Base-by-base conservation (phyloP, 352 stramenopile species). In the Phytophthora litchii region DNA sequence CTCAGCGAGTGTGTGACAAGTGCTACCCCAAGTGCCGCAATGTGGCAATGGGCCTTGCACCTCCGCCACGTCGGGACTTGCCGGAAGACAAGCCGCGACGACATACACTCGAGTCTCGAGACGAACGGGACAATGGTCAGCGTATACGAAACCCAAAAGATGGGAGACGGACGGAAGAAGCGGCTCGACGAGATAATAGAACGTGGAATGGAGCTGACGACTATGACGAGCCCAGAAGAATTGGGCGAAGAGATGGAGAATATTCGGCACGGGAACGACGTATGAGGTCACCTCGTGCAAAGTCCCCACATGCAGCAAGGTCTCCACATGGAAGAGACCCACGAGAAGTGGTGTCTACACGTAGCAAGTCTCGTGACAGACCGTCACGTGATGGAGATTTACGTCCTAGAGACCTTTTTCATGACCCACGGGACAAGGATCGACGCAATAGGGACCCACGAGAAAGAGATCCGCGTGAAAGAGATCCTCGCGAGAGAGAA, bases 1-100 rank as follows among this genome's bases (percentile, higher is more conserved):
- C 68, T 25, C 85, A 94, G 66, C 85, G 85, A 51, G 83, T 91
- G 34, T 94, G 85, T 56, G 80, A 92, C 50, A 54, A 58, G 11
- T 94, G 85, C 64, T 87, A 81, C 38, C 80, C 83, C 2, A 64
- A 60, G 40, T 89, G 83, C 57, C 58, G 75, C 21, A 51, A 25
- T 27, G 41, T 41, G 5, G 52, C 46, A 7, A 49, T 36, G 29
- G 64, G 58, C 9, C 51, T 64, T 3, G 46, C 46, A 13, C 49
- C 48, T 19, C 62, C 62, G 6, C 47, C 51, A 10, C 32, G 50
- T 42, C 56, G 46, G 10, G 44, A 59, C 14, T 19, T 67, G 16
- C 64, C 58, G 3, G 47, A 57, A 1, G 52, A 72, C 41, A 48
- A 57, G n/a, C 34, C 38, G 5, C 37, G 66, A 47, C 54, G 60